A percentile compares a stretch with the other conserved stretches of the same genome.
These are phyloP conservation scores for Coemansia sp. DNA, from an alignment of 192 early-diverging fungal species.

Conservation along the genomic window DNA sequence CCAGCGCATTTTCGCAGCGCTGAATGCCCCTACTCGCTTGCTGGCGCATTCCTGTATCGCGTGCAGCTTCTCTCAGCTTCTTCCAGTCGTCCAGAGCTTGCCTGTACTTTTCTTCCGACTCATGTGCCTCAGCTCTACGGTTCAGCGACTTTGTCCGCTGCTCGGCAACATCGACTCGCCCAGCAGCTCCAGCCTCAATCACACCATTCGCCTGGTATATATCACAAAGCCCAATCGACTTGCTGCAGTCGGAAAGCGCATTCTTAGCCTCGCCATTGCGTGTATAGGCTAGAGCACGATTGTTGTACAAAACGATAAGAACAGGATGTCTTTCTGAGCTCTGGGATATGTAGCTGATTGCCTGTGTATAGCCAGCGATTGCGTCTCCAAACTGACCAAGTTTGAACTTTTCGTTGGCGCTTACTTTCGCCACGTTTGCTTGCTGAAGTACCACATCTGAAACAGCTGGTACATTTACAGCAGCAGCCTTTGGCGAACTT, in stretches of 20 bases:
- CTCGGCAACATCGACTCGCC: conserved; percentile 39
- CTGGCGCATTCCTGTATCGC: conserved; percentile 28
- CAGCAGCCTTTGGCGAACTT: conserved; percentile 1
- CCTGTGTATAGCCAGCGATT: conserved; percentile 65
- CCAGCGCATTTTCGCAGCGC: conserved; percentile 59
- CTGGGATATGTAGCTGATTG: conserved; percentile 60
- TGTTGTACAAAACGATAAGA: conserved; percentile 72
- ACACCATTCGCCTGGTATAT: conserved; percentile 33
- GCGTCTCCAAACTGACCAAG: conserved; percentile 88
- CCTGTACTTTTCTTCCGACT: conserved; percentile 78
- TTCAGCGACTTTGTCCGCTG: conserved; percentile 76
- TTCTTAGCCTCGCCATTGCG: conserved; percentile 83
- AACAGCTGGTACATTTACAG: conserved; percentile 21
- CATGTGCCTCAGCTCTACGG: conserved; percentile 76
- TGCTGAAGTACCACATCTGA: conserved; percentile 16
- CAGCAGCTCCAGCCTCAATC: conserved; percentile 22
- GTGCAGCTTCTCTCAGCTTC: conserved; percentile 32
- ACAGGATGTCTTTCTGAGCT: conserved; percentile 60
- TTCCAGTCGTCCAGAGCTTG: conserved; percentile 67
- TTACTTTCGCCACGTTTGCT: conserved; percentile 48
- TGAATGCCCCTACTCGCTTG: conserved; percentile 57
- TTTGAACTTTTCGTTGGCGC: conserved; percentile 84
- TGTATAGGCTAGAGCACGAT: conserved; percentile 76
- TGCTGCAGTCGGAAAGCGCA: conserved; percentile 68
- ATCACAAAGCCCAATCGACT: conserved; percentile 39